Conservation (phyloP, 1,139 yeast genomes). For the Pichia terricola region DNA sequence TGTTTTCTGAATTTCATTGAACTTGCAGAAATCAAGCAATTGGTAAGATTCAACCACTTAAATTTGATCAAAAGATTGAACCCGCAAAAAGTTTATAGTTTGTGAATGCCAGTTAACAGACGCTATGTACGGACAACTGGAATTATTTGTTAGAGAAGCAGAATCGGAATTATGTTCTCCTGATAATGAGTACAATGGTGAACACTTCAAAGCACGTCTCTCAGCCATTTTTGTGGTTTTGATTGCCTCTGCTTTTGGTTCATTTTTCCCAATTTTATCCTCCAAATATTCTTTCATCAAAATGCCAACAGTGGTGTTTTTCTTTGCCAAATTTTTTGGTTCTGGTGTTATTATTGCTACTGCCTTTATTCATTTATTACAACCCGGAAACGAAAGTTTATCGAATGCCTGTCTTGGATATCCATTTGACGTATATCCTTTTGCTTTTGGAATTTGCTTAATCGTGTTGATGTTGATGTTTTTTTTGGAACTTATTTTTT, state of each 20-base stretch:
- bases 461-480: slow-evolving; percentile 43
- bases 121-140: no score
- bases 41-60: no score
- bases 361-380: slow-evolving; percentile 72
- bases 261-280: slow-evolving; percentile 51
- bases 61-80: no score
- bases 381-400: slow-evolving; percentile 60
- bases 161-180: slow-evolving; percentile 12
- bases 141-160: no score
- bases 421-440: slow-evolving; percentile 46
- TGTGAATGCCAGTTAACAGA: no score
- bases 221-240: slow-evolving; percentile 63
- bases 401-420: slow-evolving; percentile 45
- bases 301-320: slow-evolving; percentile 54
- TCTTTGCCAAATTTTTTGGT: slow-evolving; percentile 75
- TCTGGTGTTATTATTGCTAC: slow-evolving; percentile 79
- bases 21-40: no score
- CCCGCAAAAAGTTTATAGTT: no score
- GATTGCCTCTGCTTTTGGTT: slow-evolving; percentile 45
- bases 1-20: no score
- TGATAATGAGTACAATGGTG: slow-evolving; percentile 14
- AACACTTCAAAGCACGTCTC: slow-evolving; percentile 49
- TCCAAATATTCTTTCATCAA: slow-evolving; percentile 45
- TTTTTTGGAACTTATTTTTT: slow-evolving; percentile 47
- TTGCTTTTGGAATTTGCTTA: slow-evolving; percentile 57